phyloP scores from a whole-genome alignment of 129 eudicot species.

The Escallonia rubra region DNA sequence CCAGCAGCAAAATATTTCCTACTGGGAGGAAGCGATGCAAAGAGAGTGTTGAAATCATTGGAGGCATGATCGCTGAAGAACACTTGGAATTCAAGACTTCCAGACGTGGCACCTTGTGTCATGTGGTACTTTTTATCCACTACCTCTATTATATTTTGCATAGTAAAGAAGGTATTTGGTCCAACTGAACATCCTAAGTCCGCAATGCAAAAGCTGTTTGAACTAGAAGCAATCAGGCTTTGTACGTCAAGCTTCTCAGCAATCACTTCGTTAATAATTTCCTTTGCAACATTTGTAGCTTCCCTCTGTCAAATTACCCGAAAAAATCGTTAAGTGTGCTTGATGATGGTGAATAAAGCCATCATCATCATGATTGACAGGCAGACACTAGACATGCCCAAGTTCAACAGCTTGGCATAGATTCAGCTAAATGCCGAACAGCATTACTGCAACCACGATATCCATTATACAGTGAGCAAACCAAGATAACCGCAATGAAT shows the following conservation, averaged over 20 bases:
- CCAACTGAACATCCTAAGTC: slow-evolving; percentile 6
- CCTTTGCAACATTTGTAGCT: neutral
- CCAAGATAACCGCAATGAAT: no score
- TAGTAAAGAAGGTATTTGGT: slow-evolving; percentile 3
- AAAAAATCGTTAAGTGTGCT: no score
- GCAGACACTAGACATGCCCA: no score
- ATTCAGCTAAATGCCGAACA: no score
- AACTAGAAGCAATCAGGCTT: neutral
- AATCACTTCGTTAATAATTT: neutral
- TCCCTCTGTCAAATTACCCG: no score
- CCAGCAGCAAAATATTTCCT: slow-evolving; percentile 14
- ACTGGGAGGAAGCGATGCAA: slow-evolving; percentile 7
- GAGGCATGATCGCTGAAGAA: slow-evolving; percentile 13
- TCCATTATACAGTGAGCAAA: no score
- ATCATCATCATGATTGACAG: no score
- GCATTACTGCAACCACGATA: no score
- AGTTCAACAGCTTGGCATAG: no score
- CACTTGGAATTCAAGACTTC: slow-evolving; percentile 10
- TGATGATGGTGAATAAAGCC: no score
- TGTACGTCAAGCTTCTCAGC: neutral
- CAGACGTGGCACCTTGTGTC: neutral
- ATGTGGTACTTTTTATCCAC: neutral
- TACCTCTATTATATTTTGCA: neutral
- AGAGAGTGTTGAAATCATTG: slow-evolving; percentile 31
- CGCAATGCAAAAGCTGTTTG: neutral